Base-by-base conservation (phyloP, 2,329 filamentous ascomycete species). In the Podosphaera xanthii region DNA sequence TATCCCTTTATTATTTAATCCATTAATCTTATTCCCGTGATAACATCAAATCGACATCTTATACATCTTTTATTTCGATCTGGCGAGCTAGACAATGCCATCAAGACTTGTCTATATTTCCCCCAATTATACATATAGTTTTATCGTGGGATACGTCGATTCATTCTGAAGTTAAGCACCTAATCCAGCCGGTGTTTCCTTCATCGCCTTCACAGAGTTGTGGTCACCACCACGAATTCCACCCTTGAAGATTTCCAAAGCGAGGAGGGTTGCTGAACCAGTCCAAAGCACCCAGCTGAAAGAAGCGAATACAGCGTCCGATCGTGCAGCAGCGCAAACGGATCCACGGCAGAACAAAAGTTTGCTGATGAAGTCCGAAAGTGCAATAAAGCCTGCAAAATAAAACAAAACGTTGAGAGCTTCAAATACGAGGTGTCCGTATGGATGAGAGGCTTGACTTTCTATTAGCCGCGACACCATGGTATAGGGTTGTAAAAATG, bases 371-470 rank as follows among this genome's bases (percentile, higher is more conserved):
- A 80, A 82, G 62, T 77, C 73, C 50, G 77, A 72, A 30, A 82
- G 73, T 8, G 77, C 77, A 64, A 80, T 73, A 70, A 82, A 82
- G 59, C 78, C 79, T 30, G 74, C 71, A 67, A 82, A 78, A 70
- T 79, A 80, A 66, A 82, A 76, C 59, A 80, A 62, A 3, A 74
- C 70, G 67, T 80, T 82, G 64, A 72, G 59, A 40, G 71, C 65
- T 64, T 82, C 79, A 61, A 81, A 62, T 34, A 69, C 71, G 40
- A 82, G 66, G 49, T 73, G 71, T 9, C 70, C 72, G 62, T 74
- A 76, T 36, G 77, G 74, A 66, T 78, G 73, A 40, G 74, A 73
- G 46, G 71, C 71, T 75, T 58, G 10, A 10, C 3, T 35, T 31
- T 7, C 9, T 52, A 10, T 58, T 50, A 58, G 52, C 22, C 22